Percentiles rank a stretch among this genome's conserved stretches.
These are phyloP conservation scores for Quercus parvula DNA, from an alignment of 306 rosid genomes.

Conservation along the genomic window DNA sequence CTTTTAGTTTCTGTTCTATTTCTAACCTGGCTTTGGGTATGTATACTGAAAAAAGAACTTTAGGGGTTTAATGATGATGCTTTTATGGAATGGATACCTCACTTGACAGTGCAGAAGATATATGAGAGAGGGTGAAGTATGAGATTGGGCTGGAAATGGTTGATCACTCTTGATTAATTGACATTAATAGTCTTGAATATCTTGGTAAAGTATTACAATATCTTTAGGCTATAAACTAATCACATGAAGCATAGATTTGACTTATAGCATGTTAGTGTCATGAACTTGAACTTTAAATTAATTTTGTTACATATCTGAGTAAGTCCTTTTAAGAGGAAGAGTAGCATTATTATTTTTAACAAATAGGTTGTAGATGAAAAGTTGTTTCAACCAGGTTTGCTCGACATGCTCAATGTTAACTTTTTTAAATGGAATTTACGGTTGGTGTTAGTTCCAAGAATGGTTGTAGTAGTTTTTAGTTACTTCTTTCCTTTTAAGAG, in stretches of 20 bases:
- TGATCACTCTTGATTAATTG: neutral
- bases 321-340: neutral
- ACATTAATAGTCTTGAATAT: neutral
- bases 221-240: neutral
- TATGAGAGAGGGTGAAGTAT: neutral
- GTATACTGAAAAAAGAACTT: neutral
- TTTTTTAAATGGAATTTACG: neutral
- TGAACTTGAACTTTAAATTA: neutral
- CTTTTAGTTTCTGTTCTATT: slow-evolving; percentile 8
- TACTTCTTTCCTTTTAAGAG: too few species aligned
- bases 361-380: neutral
- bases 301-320: neutral
- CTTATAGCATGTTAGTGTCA: neutral
- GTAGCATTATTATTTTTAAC: neutral
- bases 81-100: neutral
- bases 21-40: slow-evolving; percentile 8
- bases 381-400: neutral
- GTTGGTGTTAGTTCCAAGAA: neutral
- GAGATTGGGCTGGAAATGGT: neutral
- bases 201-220: neutral
- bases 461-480: neutral
- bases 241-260: neutral
- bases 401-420: neutral
- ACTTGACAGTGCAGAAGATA: neutral
- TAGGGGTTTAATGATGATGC: neutral